These are phyloP conservation scores for Mikania micrantha DNA, from an alignment of 129 eudicot genomes.

Conservation along the genomic window DNA sequence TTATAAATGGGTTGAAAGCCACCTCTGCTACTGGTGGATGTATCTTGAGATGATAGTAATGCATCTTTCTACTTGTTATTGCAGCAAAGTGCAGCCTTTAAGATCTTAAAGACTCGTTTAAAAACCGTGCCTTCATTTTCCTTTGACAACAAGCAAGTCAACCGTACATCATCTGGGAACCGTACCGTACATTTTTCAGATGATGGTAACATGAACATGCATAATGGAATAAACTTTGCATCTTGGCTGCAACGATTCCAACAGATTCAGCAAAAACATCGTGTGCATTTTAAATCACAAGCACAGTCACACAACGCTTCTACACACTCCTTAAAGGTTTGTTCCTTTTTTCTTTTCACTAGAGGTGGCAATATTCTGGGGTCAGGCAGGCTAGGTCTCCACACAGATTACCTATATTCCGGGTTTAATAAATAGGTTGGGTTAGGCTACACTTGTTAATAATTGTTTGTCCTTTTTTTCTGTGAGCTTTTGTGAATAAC, in stretches of 20 bases:
- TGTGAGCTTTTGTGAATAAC: not conserved
- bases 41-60: not conserved
- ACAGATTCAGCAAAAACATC: slow-evolving; percentile 81
- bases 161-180: slow-evolving; percentile 33
- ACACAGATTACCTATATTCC: not conserved
- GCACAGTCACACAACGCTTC: slow-evolving; percentile 35
- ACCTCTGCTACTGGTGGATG: not conserved
- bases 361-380: not conserved
- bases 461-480: not conserved
- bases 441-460: not conserved
- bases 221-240: slow-evolving; percentile 64
- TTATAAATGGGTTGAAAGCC: not conserved
- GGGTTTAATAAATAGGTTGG: not conserved
- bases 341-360: not conserved
- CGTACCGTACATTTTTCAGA: slow-evolving; percentile 21
- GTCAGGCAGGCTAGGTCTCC: not conserved
- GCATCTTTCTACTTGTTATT: slow-evolving; percentile 3
- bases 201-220: slow-evolving; percentile 46
- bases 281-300: slow-evolving; percentile 44
- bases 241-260: slow-evolving; percentile 62
- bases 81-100: slow-evolving; percentile 98
- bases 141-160: slow-evolving; percentile 49
- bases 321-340: slow-evolving; percentile 57
- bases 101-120: slow-evolving; percentile 77
- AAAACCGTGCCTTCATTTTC: slow-evolving; percentile 82